Percentiles rank a stretch among this genome's conserved stretches.
phyloP scores from a whole-genome alignment of 352 stramenopile species.

The Globisporangium spinosum region DNA sequence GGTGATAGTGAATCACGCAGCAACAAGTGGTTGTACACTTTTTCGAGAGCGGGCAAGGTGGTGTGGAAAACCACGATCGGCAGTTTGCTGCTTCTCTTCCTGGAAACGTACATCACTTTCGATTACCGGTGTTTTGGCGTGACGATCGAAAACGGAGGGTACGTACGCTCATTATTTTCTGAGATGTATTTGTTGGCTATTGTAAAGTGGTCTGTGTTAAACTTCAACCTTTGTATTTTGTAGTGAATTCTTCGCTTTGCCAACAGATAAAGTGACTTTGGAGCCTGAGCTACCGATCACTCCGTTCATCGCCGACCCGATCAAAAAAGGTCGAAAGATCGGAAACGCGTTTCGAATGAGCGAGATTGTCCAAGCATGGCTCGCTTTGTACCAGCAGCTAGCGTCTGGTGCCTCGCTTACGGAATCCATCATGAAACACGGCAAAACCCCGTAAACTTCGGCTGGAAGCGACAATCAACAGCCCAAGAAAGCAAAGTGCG shows the following conservation, averaged over 20 bases:
- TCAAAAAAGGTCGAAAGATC: slow-evolving; percentile 61
- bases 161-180: slow-evolving; percentile 20
- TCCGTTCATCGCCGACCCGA: slow-evolving; percentile 72
- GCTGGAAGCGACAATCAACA: neutral
- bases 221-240: slow-evolving; percentile 1
- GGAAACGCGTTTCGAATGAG: slow-evolving; percentile 83
- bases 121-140: slow-evolving; percentile 82
- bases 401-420: slow-evolving; percentile 22
- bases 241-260: slow-evolving; percentile 75
- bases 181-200: neutral
- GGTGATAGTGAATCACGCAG: slow-evolving; percentile 17
- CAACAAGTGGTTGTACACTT: slow-evolving; percentile 58
- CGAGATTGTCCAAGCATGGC: slow-evolving; percentile 52
- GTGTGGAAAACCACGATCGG: slow-evolving; percentile 72
- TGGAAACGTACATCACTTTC: slow-evolving; percentile 85
- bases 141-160: slow-evolving; percentile 71
- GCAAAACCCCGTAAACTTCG: neutral
- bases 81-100: slow-evolving; percentile 67
- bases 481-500: neutral
- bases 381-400: slow-evolving; percentile 32
- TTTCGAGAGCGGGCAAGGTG: slow-evolving; percentile 53
- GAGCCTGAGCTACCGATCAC: slow-evolving; percentile 40
- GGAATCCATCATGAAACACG: slow-evolving; percentile 8
- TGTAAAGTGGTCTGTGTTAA: neutral
- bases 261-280: slow-evolving; percentile 34